Conservation (phyloP, 129 eudicot genomes). For the Silybum marianum region DNA sequence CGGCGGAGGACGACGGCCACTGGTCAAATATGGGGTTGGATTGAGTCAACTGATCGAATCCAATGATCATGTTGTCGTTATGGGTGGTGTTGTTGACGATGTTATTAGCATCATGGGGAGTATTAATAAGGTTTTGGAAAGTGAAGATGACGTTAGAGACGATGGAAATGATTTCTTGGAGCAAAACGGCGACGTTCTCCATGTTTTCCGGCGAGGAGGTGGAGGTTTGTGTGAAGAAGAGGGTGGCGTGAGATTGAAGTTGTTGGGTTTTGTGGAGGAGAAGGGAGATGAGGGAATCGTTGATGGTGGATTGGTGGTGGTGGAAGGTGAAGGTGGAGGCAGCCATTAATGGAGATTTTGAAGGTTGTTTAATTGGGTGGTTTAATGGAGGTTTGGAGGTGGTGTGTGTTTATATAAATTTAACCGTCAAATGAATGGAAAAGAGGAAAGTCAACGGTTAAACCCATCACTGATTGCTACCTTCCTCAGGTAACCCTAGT, state of each 20-base stretch:
- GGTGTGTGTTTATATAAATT: neutral
- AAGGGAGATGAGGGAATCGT: slow-evolving; percentile 39
- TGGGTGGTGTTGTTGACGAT: neutral
- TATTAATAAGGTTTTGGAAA: slow-evolving; percentile 54
- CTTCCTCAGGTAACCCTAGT: slow-evolving; percentile 52
- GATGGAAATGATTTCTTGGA: slow-evolving; percentile 73
- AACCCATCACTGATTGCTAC: slow-evolving; percentile 53
- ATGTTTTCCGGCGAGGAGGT: slow-evolving; percentile 20
- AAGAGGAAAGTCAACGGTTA: slow-evolving; percentile 59
- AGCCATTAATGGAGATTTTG: slow-evolving; percentile 33
- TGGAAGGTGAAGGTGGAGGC: slow-evolving; percentile 23
- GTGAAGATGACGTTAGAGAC: slow-evolving; percentile 77
- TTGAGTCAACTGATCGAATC: slow-evolving; percentile 27
- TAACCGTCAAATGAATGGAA: slow-evolving; percentile 14
- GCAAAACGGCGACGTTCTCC: slow-evolving; percentile 48
- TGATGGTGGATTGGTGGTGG: slow-evolving; percentile 28
- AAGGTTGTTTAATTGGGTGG: slow-evolving; percentile 2
- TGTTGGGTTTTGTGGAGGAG: slow-evolving; percentile 59
- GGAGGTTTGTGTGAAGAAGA: slow-evolving; percentile 34
- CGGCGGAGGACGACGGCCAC: neutral
- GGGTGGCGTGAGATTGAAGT: slow-evolving; percentile 42
- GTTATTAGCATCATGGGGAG: slow-evolving; percentile 22
- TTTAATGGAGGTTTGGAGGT: slow-evolving; percentile 14
- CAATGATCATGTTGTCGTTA: slow-evolving; percentile 15
- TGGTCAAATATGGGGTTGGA: slow-evolving; percentile 22